Base-by-base conservation (phyloP, 345 rosid genomes). In the Populus simonii region DNA sequence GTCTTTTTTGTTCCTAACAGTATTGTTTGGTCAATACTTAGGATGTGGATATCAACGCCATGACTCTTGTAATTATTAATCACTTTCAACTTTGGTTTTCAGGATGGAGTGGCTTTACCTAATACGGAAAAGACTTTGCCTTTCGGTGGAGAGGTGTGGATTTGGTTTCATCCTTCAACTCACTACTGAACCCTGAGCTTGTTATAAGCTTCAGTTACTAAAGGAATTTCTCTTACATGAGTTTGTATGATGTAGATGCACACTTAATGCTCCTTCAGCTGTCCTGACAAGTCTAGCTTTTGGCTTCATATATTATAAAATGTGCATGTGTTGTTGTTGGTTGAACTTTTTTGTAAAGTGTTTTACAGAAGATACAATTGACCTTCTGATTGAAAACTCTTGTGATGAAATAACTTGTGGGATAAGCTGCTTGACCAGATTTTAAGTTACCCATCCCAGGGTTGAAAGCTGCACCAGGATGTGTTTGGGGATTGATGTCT, bases 81-180 rank as follows among this genome's bases (percentile, higher is more conserved):
- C 33, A 17, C 5, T 36, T 75, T 75, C 61, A 35, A 17, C 55
- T 80, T 73, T 76, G 79, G 45, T 75, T 61, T 83, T 78, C 89
- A 96, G 99, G 97, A 96, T 82, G 99, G 98, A 80, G 96, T 90
- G 79, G 87, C 98, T 77, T 79, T 96, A 86, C 98, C 98, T 77
- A 86, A 88, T 87, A 91, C 98, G 25, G 98, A 91, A 84, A 92
- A 96, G 89, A 92, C 91, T 74, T 83, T 96, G 73, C 93, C 96
- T 66, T 93, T 92, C 77, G 99, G 99, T 73, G 98, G 99, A 89
- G 99, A 96, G 88, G 99, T 92, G 63, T 66, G 79, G 23, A 73
- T 74, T 43, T 84, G 57, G 67, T 76, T 76, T 80, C 61, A 23
- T 55, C 16, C 78, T 78, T 84, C 59, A 65, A 27, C 23, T 74